Conservation (phyloP, 2,329 filamentous ascomycete species). For the Cladobotryum mycophilum region DNA sequence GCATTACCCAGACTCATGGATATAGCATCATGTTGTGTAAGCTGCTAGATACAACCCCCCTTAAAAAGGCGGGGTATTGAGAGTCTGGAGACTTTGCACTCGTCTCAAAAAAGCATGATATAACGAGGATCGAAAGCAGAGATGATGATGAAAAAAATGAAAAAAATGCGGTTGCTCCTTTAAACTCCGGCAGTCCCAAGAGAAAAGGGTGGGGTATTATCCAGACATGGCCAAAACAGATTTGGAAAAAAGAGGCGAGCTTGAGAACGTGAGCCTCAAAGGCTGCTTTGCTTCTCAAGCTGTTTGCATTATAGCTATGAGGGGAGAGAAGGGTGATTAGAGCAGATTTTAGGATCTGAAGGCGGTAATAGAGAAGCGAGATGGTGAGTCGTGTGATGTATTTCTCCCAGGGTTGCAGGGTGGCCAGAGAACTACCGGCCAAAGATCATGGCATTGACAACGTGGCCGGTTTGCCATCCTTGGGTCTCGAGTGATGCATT, state of each 20-base stretch:
- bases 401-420: too few species aligned
- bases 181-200: background rate
- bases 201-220: conserved; percentile 23
- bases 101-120: too few species aligned
- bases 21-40: too few species aligned
- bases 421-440: conserved; percentile 28
- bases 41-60: background rate
- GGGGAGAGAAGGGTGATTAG: too few species aligned
- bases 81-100: too few species aligned
- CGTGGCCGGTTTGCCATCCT: conserved; percentile 68
- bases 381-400: too few species aligned
- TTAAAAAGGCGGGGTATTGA: background rate
- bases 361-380: background rate
- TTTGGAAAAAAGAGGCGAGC: too few species aligned
- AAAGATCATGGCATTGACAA: conserved; percentile 72
- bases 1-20: too few species aligned
- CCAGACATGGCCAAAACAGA: conserved; percentile 14
- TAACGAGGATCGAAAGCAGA: background rate
- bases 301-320: background rate
- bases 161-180: conserved; percentile 1
- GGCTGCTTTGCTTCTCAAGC: too few species aligned
- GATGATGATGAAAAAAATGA: background rate
- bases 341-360: too few species aligned
- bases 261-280: too few species aligned
- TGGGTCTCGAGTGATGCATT: conserved; percentile 57